A percentile compares a stretch with the other conserved stretches of the same genome.
Conservation (phyloP, 2,329 filamentous ascomycete genomes). For the Aspergillus unguis region DNA sequence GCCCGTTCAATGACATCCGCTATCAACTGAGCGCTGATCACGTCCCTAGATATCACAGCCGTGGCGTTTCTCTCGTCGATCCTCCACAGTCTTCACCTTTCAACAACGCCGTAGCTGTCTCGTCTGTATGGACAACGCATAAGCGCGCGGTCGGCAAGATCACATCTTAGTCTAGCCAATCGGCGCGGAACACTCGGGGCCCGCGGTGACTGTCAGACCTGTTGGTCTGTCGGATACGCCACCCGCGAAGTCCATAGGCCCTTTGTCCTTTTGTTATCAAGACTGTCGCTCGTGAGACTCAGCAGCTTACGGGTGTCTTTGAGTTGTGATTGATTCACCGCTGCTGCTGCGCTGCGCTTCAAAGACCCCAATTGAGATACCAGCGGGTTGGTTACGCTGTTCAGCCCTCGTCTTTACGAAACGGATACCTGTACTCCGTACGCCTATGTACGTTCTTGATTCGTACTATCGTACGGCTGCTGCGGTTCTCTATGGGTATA, state of each 20-base stretch:
- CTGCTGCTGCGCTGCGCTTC: neutral
- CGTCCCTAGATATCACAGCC: neutral
- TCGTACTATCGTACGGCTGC: neutral
- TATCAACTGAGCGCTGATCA: neutral
- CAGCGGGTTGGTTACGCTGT: neutral
- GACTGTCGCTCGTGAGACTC: slow-evolving; percentile 12
- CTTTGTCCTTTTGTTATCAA: slow-evolving; percentile 1
- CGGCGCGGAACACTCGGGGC: slow-evolving; percentile 1
- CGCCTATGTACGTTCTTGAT: neutral
- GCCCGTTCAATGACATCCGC: neutral
- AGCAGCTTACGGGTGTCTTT: neutral
- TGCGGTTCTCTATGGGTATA: too few relatives aligned
- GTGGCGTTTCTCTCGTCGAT: slow-evolving; percentile 6
- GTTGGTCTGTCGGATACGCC: slow-evolving; percentile 7
- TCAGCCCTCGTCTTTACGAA: slow-evolving; percentile 1
- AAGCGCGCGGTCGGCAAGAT: slow-evolving; percentile 13
- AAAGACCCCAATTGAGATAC: neutral
- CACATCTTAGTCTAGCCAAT: slow-evolving; percentile 13
- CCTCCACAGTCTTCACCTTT: slow-evolving; percentile 4
- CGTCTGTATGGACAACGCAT: slow-evolving; percentile 8
- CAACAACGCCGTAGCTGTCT: neutral
- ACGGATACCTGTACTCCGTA: neutral
- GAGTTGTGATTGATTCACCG: slow-evolving; percentile 2
- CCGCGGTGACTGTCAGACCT: slow-evolving; percentile 12
- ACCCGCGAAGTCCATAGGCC: slow-evolving; percentile 16